A percentile compares a stretch with the other conserved stretches of the same genome.
phyloP scores from a whole-genome alignment of 2,329 filamentous ascomycete species.

The Cladobotryum mycophilum region DNA sequence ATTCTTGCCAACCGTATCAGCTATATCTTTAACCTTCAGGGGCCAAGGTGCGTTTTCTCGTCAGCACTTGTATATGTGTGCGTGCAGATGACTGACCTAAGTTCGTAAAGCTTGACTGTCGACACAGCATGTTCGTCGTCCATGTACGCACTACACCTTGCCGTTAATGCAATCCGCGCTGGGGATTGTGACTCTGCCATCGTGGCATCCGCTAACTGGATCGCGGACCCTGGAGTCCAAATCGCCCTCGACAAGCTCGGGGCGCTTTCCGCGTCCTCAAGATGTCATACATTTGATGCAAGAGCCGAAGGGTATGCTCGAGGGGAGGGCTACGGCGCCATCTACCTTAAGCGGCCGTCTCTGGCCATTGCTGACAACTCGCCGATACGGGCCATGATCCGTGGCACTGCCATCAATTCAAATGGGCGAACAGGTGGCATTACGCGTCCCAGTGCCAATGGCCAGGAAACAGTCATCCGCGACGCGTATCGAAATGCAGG shows the following conservation, averaged over 20 bases:
- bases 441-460: conserved; percentile 23
- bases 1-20: conserved; percentile 42
- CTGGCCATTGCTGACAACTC: conserved; percentile 38
- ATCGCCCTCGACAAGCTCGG: no score
- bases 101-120: no score
- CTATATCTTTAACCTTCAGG: conserved; percentile 40
- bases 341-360: conserved; percentile 37
- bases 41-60: conserved; percentile 24
- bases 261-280: conserved; percentile 22
- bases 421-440: conserved; percentile 30
- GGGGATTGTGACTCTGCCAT: no score
- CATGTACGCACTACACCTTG: no score
- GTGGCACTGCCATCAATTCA: conserved; percentile 24
- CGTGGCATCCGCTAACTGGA: neutral
- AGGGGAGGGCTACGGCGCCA: conserved; percentile 38
- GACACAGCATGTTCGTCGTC: no score
- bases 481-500: conserved; percentile 23
- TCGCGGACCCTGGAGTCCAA: neutral
- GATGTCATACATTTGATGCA: conserved; percentile 28
- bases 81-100: no score
- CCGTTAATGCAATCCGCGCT: no score
- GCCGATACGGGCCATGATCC: conserved; percentile 27
- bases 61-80: neutral
- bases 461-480: conserved; percentile 25
- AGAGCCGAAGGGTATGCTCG: conserved; percentile 39